Evolutionary conservation across 495 filamentous ascomycete genomes (phyloP), one percentile per base, ranked within the genome.

Genomic region (Penicillium subrubescens): DNA sequence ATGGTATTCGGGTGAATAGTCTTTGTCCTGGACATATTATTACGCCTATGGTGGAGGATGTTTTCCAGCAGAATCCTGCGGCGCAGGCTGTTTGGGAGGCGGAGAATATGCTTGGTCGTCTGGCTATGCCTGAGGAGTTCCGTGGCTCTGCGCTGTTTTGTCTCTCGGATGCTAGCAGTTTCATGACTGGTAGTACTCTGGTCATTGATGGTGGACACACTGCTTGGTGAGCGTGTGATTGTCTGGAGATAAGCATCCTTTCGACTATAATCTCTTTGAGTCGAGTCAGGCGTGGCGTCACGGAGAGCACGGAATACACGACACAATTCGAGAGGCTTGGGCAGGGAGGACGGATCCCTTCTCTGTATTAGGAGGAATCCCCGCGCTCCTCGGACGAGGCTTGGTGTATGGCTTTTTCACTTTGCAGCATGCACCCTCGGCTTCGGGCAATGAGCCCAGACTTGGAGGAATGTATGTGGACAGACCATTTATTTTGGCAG

Each of bases 1-100:
- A 87, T 21, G 86, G 87, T 0, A 90, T 92, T 60, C 77, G 89
- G 0, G 89, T 91, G 5, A 92, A 92, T 64, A 83, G 76, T 37
- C 77, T 91, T 2, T 87, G 86, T 58, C 89, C 89, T 0, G 89
- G 89, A 0, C 88, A 92, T 64, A 89, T 92, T 64, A 61, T 90
- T 39, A 92, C 90, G 46, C 88, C 88, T 0, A 91, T 91, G 89
- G 88, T 90, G 2, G 73, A 82, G 66, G 75, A 83, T 73, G 87
- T 91, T 41, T 90, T 92, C 67, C 76, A 87, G 65, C 82, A 87
- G 61, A 86, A 86, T 7, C 88, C 89, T 0, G 83, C 82, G 8
- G 72, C 87, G 21, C 75, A 81, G 57, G 80, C 82, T 34, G 82
- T 79, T 15, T 92, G 90, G 87, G 86, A 88, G 64, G 76, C 79